These are phyloP conservation scores for Orbilia quercus DNA, from an alignment of 2,329 filamentous ascomycete genomes.

Conservation along the genomic window DNA sequence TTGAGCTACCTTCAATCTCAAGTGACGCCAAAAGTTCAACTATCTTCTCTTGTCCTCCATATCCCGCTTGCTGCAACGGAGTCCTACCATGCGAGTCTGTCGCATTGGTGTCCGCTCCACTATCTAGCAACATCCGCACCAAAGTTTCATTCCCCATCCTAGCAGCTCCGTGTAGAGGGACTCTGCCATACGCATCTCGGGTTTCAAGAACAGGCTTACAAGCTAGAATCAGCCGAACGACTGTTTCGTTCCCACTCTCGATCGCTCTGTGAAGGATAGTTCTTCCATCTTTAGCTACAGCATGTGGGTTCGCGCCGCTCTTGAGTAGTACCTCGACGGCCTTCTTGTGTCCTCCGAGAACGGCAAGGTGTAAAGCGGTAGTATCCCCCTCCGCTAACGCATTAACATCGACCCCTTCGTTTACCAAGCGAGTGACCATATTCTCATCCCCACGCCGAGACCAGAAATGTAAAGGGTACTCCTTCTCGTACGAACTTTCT, in stretches of 20 bases:
- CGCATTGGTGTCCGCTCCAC: constrained; percentile 21
- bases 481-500: constrained; percentile 38
- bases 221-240: constrained; percentile 28
- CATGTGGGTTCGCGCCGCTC: constrained; percentile 17
- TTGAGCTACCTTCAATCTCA: too few relatives aligned
- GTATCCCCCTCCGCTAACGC: constrained; percentile 37
- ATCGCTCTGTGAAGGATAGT: constrained; percentile 41
- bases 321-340: constrained; percentile 58
- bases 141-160: constrained; percentile 36
- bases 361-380: constrained; percentile 57
- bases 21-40: constrained; percentile 51
- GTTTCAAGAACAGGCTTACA: constrained; percentile 56
- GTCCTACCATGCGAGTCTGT: constrained; percentile 29
- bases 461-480: constrained; percentile 58
- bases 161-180: constrained; percentile 34
- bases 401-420: constrained; percentile 38
- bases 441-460: constrained; percentile 56
- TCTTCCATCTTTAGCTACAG: constrained; percentile 38
- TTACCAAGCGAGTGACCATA: constrained; percentile 54
- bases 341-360: constrained; percentile 57
- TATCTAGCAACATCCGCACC: constrained; percentile 47
- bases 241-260: constrained; percentile 40
- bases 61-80: constrained; percentile 55
- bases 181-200: constrained; percentile 36
- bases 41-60: constrained; percentile 56